These are phyloP conservation scores for Aaosphaeria arxii DNA, from an alignment of 2,329 filamentous ascomycete species.

Conservation along the genomic window DNA sequence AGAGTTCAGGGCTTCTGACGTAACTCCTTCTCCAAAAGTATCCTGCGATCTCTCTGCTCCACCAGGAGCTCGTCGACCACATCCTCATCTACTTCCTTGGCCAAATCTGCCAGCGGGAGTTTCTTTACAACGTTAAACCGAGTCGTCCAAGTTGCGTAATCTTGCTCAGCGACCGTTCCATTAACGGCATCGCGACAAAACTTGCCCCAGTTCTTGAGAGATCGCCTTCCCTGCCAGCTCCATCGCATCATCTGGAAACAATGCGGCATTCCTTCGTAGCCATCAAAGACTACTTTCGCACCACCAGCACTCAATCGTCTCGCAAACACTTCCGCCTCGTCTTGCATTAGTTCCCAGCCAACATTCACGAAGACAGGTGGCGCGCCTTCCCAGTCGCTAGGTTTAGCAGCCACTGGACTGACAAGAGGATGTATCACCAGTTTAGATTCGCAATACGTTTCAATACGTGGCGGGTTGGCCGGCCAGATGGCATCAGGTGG, in stretches of 20 bases:
- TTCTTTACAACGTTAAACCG: neutral
- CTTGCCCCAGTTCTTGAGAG: constrained; percentile 33
- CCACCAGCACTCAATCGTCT: constrained; percentile 55
- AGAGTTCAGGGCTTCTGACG: neutral
- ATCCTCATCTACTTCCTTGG: neutral
- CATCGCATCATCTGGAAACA: constrained; percentile 54
- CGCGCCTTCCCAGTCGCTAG: constrained; percentile 55
- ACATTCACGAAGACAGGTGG: constrained; percentile 67
- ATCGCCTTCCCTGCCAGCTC: constrained; percentile 20
- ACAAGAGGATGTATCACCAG: constrained; percentile 63
- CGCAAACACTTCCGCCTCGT: constrained; percentile 64
- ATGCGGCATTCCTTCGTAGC: constrained; percentile 81
- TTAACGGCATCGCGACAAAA: constrained; percentile 31
- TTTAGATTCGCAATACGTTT: constrained; percentile 45
- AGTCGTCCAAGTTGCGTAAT: neutral
- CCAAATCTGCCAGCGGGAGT: neutral
- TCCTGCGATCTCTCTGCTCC: neutral
- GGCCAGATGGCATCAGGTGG: constrained; percentile 52
- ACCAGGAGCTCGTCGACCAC: neutral
- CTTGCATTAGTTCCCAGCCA: constrained; percentile 69
- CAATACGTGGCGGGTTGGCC: constrained; percentile 42
- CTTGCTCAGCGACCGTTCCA: neutral
- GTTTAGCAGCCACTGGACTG: constrained; percentile 54
- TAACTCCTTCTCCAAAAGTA: neutral
- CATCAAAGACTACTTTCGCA: constrained; percentile 62